phyloP scores from a whole-genome alignment of 2,329 filamentous ascomycete species.

The Alternaria arborescens region DNA sequence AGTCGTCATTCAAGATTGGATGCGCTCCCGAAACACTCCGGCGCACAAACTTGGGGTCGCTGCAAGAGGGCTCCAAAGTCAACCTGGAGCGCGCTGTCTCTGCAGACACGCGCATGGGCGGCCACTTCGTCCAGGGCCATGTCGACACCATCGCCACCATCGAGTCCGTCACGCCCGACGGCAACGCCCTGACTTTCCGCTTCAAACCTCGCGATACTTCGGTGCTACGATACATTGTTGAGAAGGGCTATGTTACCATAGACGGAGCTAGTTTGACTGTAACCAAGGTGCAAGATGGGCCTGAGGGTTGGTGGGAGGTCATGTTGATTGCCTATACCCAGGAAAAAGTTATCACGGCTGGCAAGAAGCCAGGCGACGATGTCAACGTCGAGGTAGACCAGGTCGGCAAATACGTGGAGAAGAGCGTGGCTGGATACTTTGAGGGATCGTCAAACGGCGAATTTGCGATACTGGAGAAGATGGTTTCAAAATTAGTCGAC shows the following conservation, averaged over 20 bases:
- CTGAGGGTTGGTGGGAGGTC: constrained; percentile 88
- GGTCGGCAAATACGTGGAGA: constrained; percentile 85
- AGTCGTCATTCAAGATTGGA: constrained; percentile 81
- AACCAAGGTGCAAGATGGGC: constrained; percentile 80
- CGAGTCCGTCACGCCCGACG: constrained; percentile 76
- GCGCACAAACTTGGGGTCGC: constrained; percentile 87
- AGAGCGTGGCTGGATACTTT: constrained; percentile 86
- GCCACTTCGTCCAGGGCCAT: constrained; percentile 97
- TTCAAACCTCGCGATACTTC: constrained; percentile 74
- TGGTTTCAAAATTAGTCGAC: constrained; percentile 74
- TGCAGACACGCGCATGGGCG: constrained; percentile 93
- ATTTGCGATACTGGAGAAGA: constrained; percentile 60
- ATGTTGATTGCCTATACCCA: constrained; percentile 99
- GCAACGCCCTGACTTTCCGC: constrained; percentile 88
- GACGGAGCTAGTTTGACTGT: constrained; percentile 95
- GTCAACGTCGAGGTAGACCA: constrained; percentile 96
- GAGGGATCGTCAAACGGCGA: constrained; percentile 63
- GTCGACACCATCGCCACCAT: constrained; percentile 90
- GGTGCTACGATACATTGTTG: constrained; percentile 86
- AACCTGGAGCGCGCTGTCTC: constrained; percentile 95
- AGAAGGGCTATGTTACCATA: constrained; percentile 94
- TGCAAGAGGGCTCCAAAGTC: constrained; percentile 72
- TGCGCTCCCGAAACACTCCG: constrained; percentile 95
- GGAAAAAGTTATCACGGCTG: constrained; percentile 83
- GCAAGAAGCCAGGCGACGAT: constrained; percentile 78